Evolutionary conservation across 2,329 filamentous ascomycete genomes (phyloP).

Genomic region (Harringtonia aguacate): DNA sequence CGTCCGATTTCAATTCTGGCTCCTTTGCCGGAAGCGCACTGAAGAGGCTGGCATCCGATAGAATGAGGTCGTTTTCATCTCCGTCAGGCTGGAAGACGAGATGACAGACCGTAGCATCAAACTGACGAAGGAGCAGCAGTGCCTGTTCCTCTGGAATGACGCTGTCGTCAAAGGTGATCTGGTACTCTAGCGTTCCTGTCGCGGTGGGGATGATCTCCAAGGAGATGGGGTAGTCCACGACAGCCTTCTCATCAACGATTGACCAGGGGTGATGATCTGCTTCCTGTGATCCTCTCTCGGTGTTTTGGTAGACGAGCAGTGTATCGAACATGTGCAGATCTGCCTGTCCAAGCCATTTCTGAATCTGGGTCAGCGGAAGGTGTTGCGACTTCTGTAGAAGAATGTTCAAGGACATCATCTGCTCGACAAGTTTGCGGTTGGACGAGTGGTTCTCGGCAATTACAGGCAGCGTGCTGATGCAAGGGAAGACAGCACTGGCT

Average conservation of each 20-base stretch:
- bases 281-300: constrained; percentile 18
- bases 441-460: constrained; percentile 42
- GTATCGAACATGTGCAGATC: constrained; percentile 70
- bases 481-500: constrained; percentile 57
- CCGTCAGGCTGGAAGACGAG: constrained; percentile 40
- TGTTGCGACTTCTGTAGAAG: constrained; percentile 60
- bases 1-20: constrained; percentile 43
- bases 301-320: constrained; percentile 71
- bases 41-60: constrained; percentile 31
- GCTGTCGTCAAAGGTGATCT: constrained; percentile 54
- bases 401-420: constrained; percentile 56
- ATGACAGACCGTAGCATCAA: constrained; percentile 54
- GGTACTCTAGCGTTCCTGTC: constrained; percentile 41
- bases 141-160: constrained; percentile 62
- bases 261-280: constrained; percentile 36
- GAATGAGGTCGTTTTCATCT: constrained; percentile 26
- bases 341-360: constrained; percentile 57
- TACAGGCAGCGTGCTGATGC: constrained; percentile 71
- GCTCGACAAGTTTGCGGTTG: constrained; percentile 45
- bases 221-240: constrained; percentile 69
- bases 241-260: constrained; percentile 53
- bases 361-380: constrained; percentile 59
- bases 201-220: constrained; percentile 59
- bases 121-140: constrained; percentile 54
- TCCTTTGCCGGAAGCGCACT: constrained; percentile 56